Conservation (phyloP, 2,329 filamentous ascomycete species). For the Pseudomassariella vexata region DNA sequence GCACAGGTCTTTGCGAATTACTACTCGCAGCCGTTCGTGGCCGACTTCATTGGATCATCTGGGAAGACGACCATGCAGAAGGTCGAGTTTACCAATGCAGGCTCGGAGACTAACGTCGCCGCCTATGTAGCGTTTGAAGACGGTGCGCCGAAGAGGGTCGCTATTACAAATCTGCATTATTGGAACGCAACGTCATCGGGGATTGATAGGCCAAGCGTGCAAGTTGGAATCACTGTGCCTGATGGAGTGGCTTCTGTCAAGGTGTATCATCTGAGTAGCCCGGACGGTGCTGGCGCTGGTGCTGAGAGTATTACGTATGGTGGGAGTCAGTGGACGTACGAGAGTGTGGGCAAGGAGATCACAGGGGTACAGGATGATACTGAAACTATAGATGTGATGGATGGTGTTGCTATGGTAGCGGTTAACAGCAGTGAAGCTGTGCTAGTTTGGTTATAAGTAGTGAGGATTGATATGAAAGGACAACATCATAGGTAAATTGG, state of each 20-base stretch:
- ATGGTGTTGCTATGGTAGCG: conserved; percentile 17
- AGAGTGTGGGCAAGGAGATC: conserved; percentile 26
- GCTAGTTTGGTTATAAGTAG: conserved; percentile 15
- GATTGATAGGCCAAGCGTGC: conserved; percentile 14
- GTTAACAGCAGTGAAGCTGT: conserved; percentile 24
- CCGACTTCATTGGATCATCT: conserved; percentile 27
- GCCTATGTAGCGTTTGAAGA: conserved; percentile 25
- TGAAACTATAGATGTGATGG: conserved; percentile 16
- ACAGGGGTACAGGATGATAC: conserved; percentile 25
- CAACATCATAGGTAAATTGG: no score
- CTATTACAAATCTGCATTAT: conserved; percentile 27
- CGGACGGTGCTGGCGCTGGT: conserved; percentile 25
- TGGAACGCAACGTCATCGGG: conserved; percentile 27
- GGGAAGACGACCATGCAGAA: conserved; percentile 21
- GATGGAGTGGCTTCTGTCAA: conserved; percentile 12
- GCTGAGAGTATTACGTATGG: conserved; percentile 29
- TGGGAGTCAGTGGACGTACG: conserved; percentile 31
- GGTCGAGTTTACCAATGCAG: conserved; percentile 10
- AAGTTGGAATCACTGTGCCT: conserved; percentile 17
- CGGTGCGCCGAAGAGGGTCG: conserved; percentile 19
- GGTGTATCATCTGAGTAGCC: conserved; percentile 25
- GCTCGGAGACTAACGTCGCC: conserved; percentile 17
- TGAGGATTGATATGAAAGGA: no score
- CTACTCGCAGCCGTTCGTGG: conserved; percentile 30
- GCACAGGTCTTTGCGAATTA: conserved; percentile 29